A percentile compares a stretch with the other conserved stretches of the same genome.
These are phyloP conservation scores for Leucaena leucocephala DNA, from an alignment of 306 rosid species.

Conservation along the genomic window DNA sequence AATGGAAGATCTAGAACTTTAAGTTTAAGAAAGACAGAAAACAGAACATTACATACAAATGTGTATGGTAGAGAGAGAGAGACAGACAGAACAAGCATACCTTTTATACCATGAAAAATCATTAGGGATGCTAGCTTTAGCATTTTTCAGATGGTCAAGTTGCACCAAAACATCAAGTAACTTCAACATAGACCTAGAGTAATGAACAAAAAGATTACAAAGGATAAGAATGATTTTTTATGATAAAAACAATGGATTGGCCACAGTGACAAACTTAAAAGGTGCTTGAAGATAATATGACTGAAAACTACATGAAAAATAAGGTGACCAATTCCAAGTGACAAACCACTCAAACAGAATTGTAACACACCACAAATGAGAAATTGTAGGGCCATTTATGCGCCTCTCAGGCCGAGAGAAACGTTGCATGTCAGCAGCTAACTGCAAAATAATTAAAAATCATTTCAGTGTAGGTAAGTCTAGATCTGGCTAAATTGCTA, in stretches of 20 bases:
- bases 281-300: conserved; percentile 17
- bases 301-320: conserved; percentile 13
- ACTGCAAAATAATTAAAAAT: conserved; percentile 55
- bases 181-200: conserved; percentile 92
- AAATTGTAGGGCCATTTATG: conserved; percentile 92
- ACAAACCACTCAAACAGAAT: conserved; percentile 22
- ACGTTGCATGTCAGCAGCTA: conserved; percentile 98
- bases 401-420: conserved; percentile 98
- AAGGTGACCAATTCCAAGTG: conserved; percentile 3
- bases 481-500: conserved; percentile 26
- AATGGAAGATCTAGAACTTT: conserved; percentile 28
- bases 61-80: not conserved
- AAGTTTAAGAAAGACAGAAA: conserved; percentile 10
- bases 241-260: not conserved
- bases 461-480: conserved; percentile 26
- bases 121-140: conserved; percentile 98
- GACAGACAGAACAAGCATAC: conserved; percentile 48
- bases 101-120: conserved; percentile 99
- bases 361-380: conserved; percentile 84
- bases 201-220: conserved; percentile 36
- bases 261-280: conserved; percentile 2
- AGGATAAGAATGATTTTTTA: not conserved
- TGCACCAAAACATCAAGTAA: conserved; percentile 94
- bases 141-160: conserved; percentile 98
- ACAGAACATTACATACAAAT: not conserved